Evolutionary conservation across 176 grass and related monocot genomes (phyloP).

Genomic region (Rhynchospora tenuis): DNA sequence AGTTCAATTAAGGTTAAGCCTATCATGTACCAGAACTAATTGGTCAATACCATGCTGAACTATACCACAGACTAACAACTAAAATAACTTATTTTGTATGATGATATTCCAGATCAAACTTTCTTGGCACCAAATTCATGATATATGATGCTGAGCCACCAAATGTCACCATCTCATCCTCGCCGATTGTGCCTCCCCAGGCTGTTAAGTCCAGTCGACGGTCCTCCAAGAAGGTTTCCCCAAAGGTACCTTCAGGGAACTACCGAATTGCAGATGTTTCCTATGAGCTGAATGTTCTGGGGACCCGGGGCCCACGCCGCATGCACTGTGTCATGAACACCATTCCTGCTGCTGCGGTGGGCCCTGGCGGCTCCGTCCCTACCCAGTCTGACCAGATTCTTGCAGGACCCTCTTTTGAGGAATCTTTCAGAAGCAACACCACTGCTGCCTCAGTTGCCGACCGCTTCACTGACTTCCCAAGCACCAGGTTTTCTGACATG

Average conservation of each 20-base stretch:
- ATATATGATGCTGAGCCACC: conserved; percentile 65
- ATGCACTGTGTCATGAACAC: conserved; percentile 82
- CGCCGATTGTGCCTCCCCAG: conserved; percentile 19
- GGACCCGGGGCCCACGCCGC: conserved; percentile 69
- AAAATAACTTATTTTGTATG: neutral
- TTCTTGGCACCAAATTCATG: conserved; percentile 85
- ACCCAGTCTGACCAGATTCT: conserved; percentile 47
- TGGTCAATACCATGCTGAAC: conserved; percentile 20
- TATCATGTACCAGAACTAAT: conserved; percentile 3
- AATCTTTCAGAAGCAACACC: conserved; percentile 60
- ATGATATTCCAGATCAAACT: conserved; percentile 57
- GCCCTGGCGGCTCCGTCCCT: conserved; percentile 53
- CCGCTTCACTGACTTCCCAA: conserved; percentile 49
- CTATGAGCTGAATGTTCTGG: conserved; percentile 83
- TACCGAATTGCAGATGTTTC: conserved; percentile 65
- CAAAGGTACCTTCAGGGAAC: conserved; percentile 39
- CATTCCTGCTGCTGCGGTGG: conserved; percentile 52
- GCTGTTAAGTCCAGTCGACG: conserved; percentile 31
- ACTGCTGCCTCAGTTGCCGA: conserved; percentile 34
- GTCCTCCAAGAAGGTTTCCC: conserved; percentile 75
- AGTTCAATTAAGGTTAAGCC: neutral
- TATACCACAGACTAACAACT: neutral
- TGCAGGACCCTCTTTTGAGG: conserved; percentile 35
- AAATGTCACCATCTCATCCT: conserved; percentile 27
- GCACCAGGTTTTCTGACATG: conserved; percentile 54